Evolutionary conservation across 495 filamentous ascomycete genomes (phyloP).

Genomic region (Melanomma pulvis-pyrius): DNA sequence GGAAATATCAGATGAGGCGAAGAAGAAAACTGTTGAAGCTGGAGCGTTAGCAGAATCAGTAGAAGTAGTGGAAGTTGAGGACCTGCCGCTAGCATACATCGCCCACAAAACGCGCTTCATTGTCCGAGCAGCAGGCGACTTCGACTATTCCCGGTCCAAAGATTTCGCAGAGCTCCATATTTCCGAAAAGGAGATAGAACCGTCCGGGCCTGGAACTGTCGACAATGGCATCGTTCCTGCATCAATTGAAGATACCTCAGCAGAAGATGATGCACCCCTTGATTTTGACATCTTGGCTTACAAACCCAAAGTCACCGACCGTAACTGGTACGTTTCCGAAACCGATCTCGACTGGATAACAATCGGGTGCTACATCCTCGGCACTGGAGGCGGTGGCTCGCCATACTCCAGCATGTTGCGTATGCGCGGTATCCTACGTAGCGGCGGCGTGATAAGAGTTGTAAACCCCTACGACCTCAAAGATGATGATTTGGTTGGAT

Average conservation of each 20-base stretch:
- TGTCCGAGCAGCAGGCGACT: constrained; percentile 55
- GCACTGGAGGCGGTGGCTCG: constrained; percentile 61
- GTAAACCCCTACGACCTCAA: constrained; percentile 44
- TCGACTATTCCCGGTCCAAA: constrained; percentile 46
- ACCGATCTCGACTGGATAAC: constrained; percentile 62
- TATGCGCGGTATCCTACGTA: constrained; percentile 51
- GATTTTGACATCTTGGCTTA: constrained; percentile 53
- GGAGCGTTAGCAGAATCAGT: constrained; percentile 50
- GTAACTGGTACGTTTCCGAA: constrained; percentile 58
- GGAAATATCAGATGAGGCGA: constrained; percentile 37
- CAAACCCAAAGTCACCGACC: constrained; percentile 53
- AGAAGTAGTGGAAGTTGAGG: constrained; percentile 52
- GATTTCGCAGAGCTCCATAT: constrained; percentile 17
- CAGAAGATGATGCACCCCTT: constrained; percentile 8
- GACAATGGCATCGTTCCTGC: background rate
- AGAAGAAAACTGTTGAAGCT: constrained; percentile 49
- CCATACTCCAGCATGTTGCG: constrained; percentile 48
- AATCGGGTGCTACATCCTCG: constrained; percentile 63
- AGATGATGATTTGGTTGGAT: constrained; percentile 52
- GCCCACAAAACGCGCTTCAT: constrained; percentile 56
- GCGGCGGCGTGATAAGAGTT: constrained; percentile 52
- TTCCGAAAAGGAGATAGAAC: constrained; percentile 10
- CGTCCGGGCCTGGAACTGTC: background rate
- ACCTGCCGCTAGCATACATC: constrained; percentile 51
- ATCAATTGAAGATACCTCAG: background rate